Evolutionary conservation across 345 rosid species (phyloP).

Genomic region (Melaleuca alternifolia): DNA sequence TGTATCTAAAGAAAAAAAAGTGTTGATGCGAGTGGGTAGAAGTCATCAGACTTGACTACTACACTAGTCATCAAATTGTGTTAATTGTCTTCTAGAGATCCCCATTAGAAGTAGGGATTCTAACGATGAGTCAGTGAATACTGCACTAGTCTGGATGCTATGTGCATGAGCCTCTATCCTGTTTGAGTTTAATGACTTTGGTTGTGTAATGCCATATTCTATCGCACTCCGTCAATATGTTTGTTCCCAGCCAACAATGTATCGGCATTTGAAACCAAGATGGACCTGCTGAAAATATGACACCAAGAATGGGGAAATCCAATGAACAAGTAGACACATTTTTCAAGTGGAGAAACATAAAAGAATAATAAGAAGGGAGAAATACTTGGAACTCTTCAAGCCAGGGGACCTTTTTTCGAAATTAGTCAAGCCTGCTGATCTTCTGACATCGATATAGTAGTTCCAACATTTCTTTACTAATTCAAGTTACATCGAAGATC

Average conservation of each 20-base stretch:
- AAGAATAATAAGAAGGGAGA: not conserved
- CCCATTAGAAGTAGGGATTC: too few species aligned
- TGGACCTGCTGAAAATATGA: not conserved
- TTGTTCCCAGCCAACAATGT: not conserved
- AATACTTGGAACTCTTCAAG: too few species aligned
- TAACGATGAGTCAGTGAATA: constrained; percentile 50
- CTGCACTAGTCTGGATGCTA: constrained; percentile 22
- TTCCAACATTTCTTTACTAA: not conserved
- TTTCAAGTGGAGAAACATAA: not conserved
- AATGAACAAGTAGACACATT: not conserved
- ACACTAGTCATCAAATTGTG: too few species aligned
- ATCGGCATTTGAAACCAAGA: not conserved
- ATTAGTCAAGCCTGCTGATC: not conserved
- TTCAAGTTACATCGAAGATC: not conserved
- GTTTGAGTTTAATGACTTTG: constrained; percentile 40
- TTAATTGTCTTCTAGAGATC: too few species aligned
- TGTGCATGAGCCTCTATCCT: constrained; percentile 34
- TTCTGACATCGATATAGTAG: not conserved
- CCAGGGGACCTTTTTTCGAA: not conserved
- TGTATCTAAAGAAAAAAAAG: too few species aligned
- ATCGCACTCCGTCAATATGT: not conserved
- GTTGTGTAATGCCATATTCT: constrained; percentile 43
- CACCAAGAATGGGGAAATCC: not conserved
- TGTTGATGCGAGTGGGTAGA: too few species aligned
- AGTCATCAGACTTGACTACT: too few species aligned